phyloP scores from a whole-genome alignment of 192 early-diverging fungal species.

The Coemansia sp. region DNA sequence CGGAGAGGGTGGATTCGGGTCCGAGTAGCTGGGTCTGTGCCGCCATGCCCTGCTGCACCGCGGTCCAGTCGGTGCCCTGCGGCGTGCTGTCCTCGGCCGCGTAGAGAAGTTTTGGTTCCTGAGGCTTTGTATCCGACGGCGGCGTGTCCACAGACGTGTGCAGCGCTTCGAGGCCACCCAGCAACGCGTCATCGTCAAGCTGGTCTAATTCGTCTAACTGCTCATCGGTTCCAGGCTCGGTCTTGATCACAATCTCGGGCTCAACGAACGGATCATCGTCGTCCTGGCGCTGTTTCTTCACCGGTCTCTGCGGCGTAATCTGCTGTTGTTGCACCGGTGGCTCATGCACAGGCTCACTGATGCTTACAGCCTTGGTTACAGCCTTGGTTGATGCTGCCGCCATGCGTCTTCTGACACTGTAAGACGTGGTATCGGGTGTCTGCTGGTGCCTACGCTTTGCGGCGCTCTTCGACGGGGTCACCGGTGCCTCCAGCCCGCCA shows the following conservation, averaged over 20 bases:
- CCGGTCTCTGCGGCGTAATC: background rate
- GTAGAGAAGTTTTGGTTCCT: constrained; percentile 12
- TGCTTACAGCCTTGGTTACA: background rate
- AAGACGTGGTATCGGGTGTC: constrained; percentile 13
- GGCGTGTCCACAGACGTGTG: background rate
- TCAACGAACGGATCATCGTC: background rate
- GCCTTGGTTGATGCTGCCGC: constrained; percentile 16
- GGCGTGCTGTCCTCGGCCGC: constrained; percentile 8
- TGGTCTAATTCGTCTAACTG: constrained; percentile 8
- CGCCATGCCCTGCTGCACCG: constrained; percentile 37
- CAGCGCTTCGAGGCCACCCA: constrained; percentile 28
- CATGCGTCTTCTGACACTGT: constrained; percentile 32
- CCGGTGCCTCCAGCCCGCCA: constrained; percentile 35
- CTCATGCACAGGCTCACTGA: constrained; percentile 1
- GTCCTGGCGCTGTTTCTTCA: constrained; percentile 20
- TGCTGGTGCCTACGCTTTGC: constrained; percentile 13
- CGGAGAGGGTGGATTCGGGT: constrained; percentile 1
- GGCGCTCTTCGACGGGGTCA: constrained; percentile 27
- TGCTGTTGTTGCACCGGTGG: constrained; percentile 12
- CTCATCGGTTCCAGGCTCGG: constrained; percentile 11
- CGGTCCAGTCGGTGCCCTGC: constrained; percentile 49
- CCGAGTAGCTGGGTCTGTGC: background rate
- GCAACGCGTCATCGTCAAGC: constrained; percentile 20
- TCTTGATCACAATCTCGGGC: background rate
- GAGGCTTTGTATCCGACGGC: constrained; percentile 5